Base-by-base conservation (phyloP, 306 rosid genomes). In the Cicer arietinum region DNA sequence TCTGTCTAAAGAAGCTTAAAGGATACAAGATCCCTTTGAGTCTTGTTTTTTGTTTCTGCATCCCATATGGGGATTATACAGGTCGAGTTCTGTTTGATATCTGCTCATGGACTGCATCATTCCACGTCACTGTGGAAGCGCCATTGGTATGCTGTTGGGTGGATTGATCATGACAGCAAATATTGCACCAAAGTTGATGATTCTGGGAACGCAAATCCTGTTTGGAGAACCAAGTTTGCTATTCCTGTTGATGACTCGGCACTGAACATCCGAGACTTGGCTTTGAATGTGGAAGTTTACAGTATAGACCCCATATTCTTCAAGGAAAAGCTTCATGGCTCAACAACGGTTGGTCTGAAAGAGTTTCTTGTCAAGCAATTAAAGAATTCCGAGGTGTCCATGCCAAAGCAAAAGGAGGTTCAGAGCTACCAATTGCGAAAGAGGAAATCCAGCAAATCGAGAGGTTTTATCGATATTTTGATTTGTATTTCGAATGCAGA, bases 141-240 rank as follows among this genome's bases (percentile, higher is more conserved):
- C 66, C 98, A 89, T 50, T 92, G 94, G 96, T 89, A 76, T 64
- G 98, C 91, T 6, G 96, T 92, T 46, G 96, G 88, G 17, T 92
- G 98, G 96, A 76, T 91, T 59, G 91, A 92, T 79, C 79, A 84
- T 10, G 71, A 87, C n/a, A 87, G 86, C 89, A 92, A 88, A 79
- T 90, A 89, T 77, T 90, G 94, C 88, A 90, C 98, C 77, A 92
- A 83, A 79, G 85, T 89, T 37, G 94, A 88, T 75, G 80, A 88
- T 50, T 89, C 92, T 10, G 96, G 90, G 72, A 86, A 85, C 75
- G 90, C 81, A 64, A 90, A 86, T 82, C 98, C 98, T 20, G 88
- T 83, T 13, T 92, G 98, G 96, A 90, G 82, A 79, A 90, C 91
- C 82, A 88, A 87, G 85, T 90, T 92, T 74, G 77, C 86, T 50